These are phyloP conservation scores for Aspergillus clavatus DNA, from an alignment of 2,329 filamentous ascomycete genomes.

Conservation along the genomic window DNA sequence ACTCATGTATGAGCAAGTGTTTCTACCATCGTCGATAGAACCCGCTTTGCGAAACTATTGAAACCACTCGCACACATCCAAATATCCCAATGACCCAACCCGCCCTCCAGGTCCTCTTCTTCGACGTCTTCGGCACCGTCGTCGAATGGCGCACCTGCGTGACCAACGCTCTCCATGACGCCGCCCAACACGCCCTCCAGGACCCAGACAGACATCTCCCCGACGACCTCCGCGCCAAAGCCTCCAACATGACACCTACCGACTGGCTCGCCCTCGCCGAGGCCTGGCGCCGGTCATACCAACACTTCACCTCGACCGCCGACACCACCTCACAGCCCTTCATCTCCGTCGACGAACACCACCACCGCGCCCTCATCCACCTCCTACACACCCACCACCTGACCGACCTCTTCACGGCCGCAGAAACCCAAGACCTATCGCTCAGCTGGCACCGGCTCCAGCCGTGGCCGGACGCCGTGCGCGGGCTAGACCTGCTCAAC, in stretches of 20 bases:
- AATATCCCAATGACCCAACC: background rate
- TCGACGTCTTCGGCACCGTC: slow-evolving; percentile 52
- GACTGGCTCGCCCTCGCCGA: slow-evolving; percentile 64
- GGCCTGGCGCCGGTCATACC: slow-evolving; percentile 65
- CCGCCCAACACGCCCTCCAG: slow-evolving; percentile 48
- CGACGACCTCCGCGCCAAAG: slow-evolving; percentile 44
- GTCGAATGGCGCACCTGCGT: slow-evolving; percentile 73
- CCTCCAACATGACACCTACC: slow-evolving; percentile 48
- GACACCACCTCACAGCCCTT: slow-evolving; percentile 44
- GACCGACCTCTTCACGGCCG: slow-evolving; percentile 55
- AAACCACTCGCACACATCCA: background rate
- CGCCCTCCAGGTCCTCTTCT: slow-evolving; percentile 27
- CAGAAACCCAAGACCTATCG: slow-evolving; percentile 57
- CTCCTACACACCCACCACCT: slow-evolving; percentile 57
- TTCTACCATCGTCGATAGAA: too few relatives aligned
- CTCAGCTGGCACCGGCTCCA: slow-evolving; percentile 67
- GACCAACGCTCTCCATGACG: slow-evolving; percentile 52
- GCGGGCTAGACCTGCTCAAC: slow-evolving; percentile 55
- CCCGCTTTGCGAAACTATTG: too few relatives aligned
- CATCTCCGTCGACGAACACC: slow-evolving; percentile 69
- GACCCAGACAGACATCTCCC: slow-evolving; percentile 44
- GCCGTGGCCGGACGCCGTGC: slow-evolving; percentile 61
- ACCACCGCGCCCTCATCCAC: slow-evolving; percentile 56
- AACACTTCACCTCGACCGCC: slow-evolving; percentile 51
- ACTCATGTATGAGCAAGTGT: too few relatives aligned